Conservation (phyloP, 495 filamentous ascomycete genomes). For the Physcia stellaris region DNA sequence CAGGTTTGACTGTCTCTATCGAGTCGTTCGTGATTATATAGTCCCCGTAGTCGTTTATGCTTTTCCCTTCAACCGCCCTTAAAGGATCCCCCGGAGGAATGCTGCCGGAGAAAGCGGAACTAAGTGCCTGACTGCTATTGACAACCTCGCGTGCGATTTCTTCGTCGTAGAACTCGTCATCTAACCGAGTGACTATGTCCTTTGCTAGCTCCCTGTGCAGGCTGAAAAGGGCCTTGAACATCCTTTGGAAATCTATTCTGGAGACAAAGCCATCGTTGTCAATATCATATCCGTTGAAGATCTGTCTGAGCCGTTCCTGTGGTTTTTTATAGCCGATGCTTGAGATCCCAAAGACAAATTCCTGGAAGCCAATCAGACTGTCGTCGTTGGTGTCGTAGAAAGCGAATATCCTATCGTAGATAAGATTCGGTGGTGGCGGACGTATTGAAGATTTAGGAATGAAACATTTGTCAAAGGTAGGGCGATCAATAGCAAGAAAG, state of each 20-base stretch:
- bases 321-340: slow-evolving; percentile 59
- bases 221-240: slow-evolving; percentile 83
- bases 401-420: slow-evolving; percentile 90
- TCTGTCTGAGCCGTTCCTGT: slow-evolving; percentile 50
- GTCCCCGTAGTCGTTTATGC: slow-evolving; percentile 42
- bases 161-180: slow-evolving; percentile 64
- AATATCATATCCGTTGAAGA: slow-evolving; percentile 86
- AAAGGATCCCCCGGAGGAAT: slow-evolving; percentile 46
- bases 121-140: slow-evolving; percentile 63
- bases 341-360: slow-evolving; percentile 75
- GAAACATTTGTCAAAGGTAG: slow-evolving; percentile 82
- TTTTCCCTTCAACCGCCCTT: slow-evolving; percentile 51
- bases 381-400: slow-evolving; percentile 90
- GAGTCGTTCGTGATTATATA: slow-evolving; percentile 43
- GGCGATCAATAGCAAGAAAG: slow-evolving; percentile 71
- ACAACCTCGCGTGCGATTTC: slow-evolving; percentile 60
- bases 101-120: slow-evolving; percentile 52
- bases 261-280: slow-evolving; percentile 80
- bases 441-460: slow-evolving; percentile 66
- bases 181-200: slow-evolving; percentile 68
- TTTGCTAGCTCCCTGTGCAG: slow-evolving; percentile 72
- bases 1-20: neutral
- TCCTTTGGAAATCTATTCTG: slow-evolving; percentile 76
- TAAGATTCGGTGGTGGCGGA: slow-evolving; percentile 68
- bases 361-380: slow-evolving; percentile 82